Evolutionary conservation across 768 basidiomycete species (phyloP).

Genomic region (Clitopilus hobsonii): DNA sequence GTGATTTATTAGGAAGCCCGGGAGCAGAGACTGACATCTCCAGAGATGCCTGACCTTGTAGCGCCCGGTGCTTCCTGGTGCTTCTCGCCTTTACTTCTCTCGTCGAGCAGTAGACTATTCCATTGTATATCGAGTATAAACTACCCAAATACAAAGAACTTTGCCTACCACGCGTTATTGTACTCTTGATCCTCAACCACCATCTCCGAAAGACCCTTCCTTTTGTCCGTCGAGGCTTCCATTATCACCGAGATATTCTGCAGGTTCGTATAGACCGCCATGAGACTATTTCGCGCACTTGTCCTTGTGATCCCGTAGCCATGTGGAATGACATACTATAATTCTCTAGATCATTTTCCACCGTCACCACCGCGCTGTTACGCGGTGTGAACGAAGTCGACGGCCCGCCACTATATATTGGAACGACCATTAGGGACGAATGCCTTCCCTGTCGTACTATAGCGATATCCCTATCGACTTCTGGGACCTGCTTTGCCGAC

Average conservation of each 20-base stretch:
- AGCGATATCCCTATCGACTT: constrained; percentile 30
- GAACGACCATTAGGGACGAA: constrained; percentile 5
- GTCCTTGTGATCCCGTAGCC: constrained; percentile 9
- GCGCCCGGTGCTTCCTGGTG: too few species aligned
- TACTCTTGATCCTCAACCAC: too few species aligned
- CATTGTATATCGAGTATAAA: too few species aligned
- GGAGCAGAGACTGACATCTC: neutral
- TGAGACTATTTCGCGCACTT: neutral
- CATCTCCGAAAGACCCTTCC: too few species aligned
- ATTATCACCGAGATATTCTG: neutral
- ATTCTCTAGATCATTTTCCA: constrained; percentile 1
- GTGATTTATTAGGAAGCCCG: neutral
- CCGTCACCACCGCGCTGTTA: constrained; percentile 5
- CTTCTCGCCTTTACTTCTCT: too few species aligned
- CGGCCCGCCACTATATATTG: neutral
- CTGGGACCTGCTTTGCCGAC: constrained; percentile 27
- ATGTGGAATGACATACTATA: constrained; percentile 5
- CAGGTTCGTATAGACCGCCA: neutral
- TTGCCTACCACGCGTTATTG: neutral
- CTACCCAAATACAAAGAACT: neutral
- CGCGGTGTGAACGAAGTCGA: constrained; percentile 8
- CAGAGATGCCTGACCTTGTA: neutral
- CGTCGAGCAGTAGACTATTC: too few species aligned
- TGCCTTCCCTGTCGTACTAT: constrained; percentile 31
- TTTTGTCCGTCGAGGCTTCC: too few species aligned